Evolutionary conservation across 1,284 basidiomycete species (phyloP).

Genomic region (Rhodotorula sp.): DNA sequence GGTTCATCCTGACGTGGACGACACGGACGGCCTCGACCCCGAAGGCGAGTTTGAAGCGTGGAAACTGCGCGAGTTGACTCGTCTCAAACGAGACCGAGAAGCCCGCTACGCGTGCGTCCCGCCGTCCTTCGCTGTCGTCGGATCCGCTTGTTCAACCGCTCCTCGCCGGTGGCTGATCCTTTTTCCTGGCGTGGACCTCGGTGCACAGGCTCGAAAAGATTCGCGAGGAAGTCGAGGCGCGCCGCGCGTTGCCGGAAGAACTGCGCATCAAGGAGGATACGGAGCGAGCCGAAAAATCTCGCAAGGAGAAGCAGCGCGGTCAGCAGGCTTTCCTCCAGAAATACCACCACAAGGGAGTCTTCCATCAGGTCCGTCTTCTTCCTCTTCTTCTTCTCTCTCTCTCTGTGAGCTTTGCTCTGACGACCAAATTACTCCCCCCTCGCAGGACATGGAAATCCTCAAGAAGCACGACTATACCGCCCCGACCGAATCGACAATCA

Average conservation of each 20-base stretch:
- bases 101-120: constrained; percentile 52
- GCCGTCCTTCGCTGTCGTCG: neutral
- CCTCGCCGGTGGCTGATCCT: neutral
- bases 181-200: neutral
- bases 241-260: constrained; percentile 87
- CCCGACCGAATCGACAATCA: constrained; percentile 74
- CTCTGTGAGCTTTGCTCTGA: neutral
- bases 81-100: constrained; percentile 88
- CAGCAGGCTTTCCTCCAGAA: constrained; percentile 85
- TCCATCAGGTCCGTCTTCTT: constrained; percentile 70
- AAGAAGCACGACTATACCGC: constrained; percentile 80
- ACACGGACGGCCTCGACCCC: constrained; percentile 90
- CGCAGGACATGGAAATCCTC: constrained; percentile 82
- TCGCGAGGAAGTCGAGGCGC: constrained; percentile 80
- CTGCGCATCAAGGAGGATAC: constrained; percentile 85
- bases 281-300: constrained; percentile 72
- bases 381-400: neutral
- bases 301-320: constrained; percentile 76
- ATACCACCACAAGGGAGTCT: constrained; percentile 99
- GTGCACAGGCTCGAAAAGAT: constrained; percentile 64
- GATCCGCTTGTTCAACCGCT: neutral
- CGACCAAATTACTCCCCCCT: no score
- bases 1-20: constrained; percentile 81
- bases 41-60: constrained; percentile 91
- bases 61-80: constrained; percentile 84